Base-by-base conservation (phyloP, 805 yeast species). In the Kluyveromyces siamensis region DNA sequence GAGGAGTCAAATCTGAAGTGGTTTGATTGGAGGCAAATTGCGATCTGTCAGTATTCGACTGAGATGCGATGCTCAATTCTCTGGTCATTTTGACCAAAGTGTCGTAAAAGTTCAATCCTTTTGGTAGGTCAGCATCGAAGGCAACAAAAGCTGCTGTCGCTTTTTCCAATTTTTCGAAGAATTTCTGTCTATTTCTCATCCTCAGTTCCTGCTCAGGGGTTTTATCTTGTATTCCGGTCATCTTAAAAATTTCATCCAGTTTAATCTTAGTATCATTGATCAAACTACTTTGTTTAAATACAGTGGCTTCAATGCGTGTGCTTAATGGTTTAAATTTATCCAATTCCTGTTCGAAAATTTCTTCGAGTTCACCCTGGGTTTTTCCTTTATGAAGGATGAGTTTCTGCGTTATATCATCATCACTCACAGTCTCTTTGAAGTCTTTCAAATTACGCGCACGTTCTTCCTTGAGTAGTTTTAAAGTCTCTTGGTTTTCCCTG, bases 371-470 rank as follows among this genome's bases (percentile, higher is more conserved):
- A 41, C 76, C 72, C 8, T 78, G 79, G 6, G 79, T 69, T 37
- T 74, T 75, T 41, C 77, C 74, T 51, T 77, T 79, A 60, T 86
- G 83, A 54, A 83, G 70, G 8, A 91, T 76, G 33, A 91, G 71
- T 11, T 83, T 71, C 47, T 83, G 81, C 0, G 96, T 83, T 45
- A 89, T 87, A 61, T 91, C 97, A 66, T 91, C 98, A 13, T 75
- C 72, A 57, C 83, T 93, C 35, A 86, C 81, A 44, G 77, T 76
- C 7, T 71, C 74, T 59, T 88, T 88, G 58, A 91, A 72, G 45
- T 81, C 87, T 1, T 73, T 73, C 36, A 86, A 70, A 1, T 83
- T 73, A 37, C 79, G 72, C 6, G 70, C 63, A 42, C 95, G 79
- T 61, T 86, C 93, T 33, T 75, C 70, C 56, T 80, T 80, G 50